Evolutionary conservation across 305 asterid genomes (phyloP).

Genomic region (Andrographis paniculata): DNA sequence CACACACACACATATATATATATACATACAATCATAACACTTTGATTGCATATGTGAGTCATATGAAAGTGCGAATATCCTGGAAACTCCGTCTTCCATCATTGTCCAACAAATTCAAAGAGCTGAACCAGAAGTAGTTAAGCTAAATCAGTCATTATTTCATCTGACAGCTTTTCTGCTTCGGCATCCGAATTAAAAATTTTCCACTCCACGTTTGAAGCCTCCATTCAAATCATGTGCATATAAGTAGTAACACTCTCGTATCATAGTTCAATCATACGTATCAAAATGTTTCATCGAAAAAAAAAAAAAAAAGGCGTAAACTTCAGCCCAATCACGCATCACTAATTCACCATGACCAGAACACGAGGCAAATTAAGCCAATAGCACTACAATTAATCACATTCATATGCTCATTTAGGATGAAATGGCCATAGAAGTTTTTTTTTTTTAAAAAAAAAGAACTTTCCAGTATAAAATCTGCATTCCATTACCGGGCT

Average conservation of each 20-base stretch:
- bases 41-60: not conserved
- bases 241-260: constrained; percentile 10
- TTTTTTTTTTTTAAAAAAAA: too few species aligned
- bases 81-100: constrained; percentile 1
- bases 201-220: not conserved
- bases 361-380: not conserved
- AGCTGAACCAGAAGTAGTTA: not conserved
- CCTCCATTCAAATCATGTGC: constrained; percentile 7
- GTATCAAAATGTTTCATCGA: not conserved
- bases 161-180: constrained; percentile 5
- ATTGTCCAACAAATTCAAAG: not conserved
- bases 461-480: too few species aligned
- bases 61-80: constrained; percentile 1
- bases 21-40: constrained; percentile 1
- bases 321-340: constrained; percentile 4
- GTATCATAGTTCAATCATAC: too few species aligned
- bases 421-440: too few species aligned
- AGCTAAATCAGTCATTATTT: not conserved
- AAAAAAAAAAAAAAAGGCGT: not conserved
- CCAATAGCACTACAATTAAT: constrained; percentile 7
- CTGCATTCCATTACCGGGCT: constrained; percentile 40
- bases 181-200: too few species aligned
- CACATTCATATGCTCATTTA: constrained; percentile 14
- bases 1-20: too few species aligned
- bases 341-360: not conserved